These are phyloP conservation scores for Beauveria sp. DNA, from an alignment of 2,329 filamentous ascomycete genomes.

Conservation along the genomic window DNA sequence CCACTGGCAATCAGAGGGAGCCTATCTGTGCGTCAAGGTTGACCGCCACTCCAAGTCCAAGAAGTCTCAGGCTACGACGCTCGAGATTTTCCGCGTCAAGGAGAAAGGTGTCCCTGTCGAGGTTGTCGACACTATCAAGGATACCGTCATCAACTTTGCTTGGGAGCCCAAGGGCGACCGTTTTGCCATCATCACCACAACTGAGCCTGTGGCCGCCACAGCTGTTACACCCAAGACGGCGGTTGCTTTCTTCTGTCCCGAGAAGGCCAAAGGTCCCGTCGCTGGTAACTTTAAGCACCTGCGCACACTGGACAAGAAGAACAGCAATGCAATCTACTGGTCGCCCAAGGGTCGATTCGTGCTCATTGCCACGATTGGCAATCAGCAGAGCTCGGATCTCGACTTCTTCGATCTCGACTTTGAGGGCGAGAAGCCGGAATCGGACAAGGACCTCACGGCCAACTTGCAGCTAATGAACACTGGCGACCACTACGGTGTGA, in stretches of 20 bases:
- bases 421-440: constrained; percentile 90
- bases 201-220: constrained; percentile 69
- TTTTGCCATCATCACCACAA: constrained; percentile 93
- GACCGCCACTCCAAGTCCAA: constrained; percentile 98
- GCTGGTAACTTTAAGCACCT: constrained; percentile 95
- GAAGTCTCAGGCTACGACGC: constrained; percentile 92
- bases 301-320: constrained; percentile 95
- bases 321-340: constrained; percentile 99
- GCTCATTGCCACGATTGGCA: constrained; percentile 85
- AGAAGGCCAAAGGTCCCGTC: constrained; percentile 76
- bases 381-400: constrained; percentile 86
- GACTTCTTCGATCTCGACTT: constrained; percentile 98
- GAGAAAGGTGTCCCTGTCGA: constrained; percentile 98
- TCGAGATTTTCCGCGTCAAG: constrained; percentile 94
- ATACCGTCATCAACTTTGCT: constrained; percentile 98
- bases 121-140: constrained; percentile 95
- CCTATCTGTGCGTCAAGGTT: constrained; percentile 96
- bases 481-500: constrained; percentile 93
- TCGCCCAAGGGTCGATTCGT: constrained; percentile 93
- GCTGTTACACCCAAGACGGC: constrained; percentile 89
- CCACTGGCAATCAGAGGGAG: constrained; percentile 94
- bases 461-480: constrained; percentile 94
- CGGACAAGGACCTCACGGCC: constrained; percentile 86
- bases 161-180: constrained; percentile 98
- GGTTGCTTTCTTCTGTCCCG: constrained; percentile 92